phyloP scores from a whole-genome alignment of 768 basidiomycete genomes.

The Guyanaporus albipodus region DNA sequence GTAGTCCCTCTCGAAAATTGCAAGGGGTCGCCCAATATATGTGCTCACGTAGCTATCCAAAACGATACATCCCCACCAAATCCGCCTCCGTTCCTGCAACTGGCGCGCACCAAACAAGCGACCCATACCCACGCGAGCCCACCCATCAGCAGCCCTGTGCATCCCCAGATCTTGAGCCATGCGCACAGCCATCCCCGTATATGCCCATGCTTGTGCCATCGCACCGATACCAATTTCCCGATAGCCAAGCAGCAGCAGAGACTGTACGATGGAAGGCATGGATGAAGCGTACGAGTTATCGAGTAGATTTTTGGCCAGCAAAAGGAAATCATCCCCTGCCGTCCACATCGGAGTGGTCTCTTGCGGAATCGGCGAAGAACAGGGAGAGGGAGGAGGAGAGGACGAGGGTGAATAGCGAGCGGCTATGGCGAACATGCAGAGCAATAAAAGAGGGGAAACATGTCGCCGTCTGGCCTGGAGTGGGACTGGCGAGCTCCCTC shows the following conservation, averaged over 20 bases:
- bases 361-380: constrained; percentile 35
- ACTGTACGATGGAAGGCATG: constrained; percentile 70
- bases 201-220: constrained; percentile 87
- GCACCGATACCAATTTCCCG: constrained; percentile 85
- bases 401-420: constrained; percentile 56
- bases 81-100: constrained; percentile 64
- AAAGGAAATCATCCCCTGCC: constrained; percentile 71
- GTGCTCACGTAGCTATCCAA: constrained; percentile 79
- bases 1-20: constrained; percentile 72
- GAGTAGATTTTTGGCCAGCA: constrained; percentile 61
- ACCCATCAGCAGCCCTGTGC: constrained; percentile 77
- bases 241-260: constrained; percentile 76
- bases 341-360: constrained; percentile 69
- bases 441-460: constrained; percentile 62
- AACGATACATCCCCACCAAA: constrained; percentile 77
- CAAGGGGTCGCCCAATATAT: constrained; percentile 75
- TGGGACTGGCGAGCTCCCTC: constrained; percentile 31
- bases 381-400: constrained; percentile 24
- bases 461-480: constrained; percentile 41
- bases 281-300: constrained; percentile 68
- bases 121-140: constrained; percentile 59
- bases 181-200: constrained; percentile 84
- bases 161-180: constrained; percentile 89
- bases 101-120: constrained; percentile 56
- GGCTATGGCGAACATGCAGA: constrained; percentile 82